A percentile compares a stretch with the other conserved stretches of the same genome.
Evolutionary conservation across 2,329 filamentous ascomycete species (phyloP).

Genomic region (Ceratocystis harringtonii): DNA sequence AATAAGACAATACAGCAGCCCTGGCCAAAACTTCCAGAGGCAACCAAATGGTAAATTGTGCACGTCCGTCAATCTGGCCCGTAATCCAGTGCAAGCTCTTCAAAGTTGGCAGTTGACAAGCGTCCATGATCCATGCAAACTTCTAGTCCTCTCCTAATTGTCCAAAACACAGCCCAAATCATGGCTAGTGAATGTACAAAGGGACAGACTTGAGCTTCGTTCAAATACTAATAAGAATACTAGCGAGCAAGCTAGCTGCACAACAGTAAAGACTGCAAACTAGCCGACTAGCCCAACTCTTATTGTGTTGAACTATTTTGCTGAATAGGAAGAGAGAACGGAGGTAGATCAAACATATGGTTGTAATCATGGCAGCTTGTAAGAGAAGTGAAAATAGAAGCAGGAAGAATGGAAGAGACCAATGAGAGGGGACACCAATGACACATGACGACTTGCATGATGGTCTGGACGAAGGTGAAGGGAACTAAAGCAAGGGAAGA

Average conservation of each 20-base stretch:
- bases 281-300: no score
- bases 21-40: not conserved
- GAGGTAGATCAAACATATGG: no score
- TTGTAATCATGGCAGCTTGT: no score
- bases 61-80: not conserved
- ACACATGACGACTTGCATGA: not conserved
- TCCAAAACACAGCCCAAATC: not conserved
- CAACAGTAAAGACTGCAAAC: no score
- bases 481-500: not conserved
- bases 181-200: not conserved
- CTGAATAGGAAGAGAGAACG: no score
- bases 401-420: no score
- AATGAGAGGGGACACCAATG: not conserved
- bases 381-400: no score
- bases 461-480: conserved; percentile 7
- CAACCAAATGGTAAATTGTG: not conserved
- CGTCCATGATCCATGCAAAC: not conserved
- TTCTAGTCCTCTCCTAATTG: not conserved
- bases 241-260: no score
- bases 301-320: no score
- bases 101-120: not conserved
- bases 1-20: no score
- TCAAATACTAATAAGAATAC: not conserved
- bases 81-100: not conserved
- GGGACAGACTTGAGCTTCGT: not conserved